Conservation (phyloP, 2,329 filamentous ascomycete species). For the Aspergillus ruber region DNA sequence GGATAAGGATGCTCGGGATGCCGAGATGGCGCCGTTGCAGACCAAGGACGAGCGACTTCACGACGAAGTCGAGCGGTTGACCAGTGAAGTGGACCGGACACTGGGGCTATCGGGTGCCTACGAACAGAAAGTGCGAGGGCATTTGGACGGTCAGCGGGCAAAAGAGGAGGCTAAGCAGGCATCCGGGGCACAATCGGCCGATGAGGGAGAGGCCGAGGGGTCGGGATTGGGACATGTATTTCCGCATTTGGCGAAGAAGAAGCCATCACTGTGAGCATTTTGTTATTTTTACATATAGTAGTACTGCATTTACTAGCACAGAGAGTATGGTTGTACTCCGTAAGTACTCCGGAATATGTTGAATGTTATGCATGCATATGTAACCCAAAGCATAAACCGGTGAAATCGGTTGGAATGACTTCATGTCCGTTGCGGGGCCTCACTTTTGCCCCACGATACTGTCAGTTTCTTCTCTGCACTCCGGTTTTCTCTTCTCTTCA, state of each 20-base stretch:
- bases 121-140: conserved; percentile 32
- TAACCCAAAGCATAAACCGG: background rate
- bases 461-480: conserved; percentile 17
- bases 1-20: conserved; percentile 48
- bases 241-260: conserved; percentile 25
- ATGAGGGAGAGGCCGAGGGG: conserved; percentile 3
- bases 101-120: conserved; percentile 45
- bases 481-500: conserved; percentile 3
- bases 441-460: conserved; percentile 19
- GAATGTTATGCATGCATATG: background rate
- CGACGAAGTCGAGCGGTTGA: conserved; percentile 54
- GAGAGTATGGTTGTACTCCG: background rate
- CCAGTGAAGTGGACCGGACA: conserved; percentile 52
- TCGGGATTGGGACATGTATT: conserved; percentile 30
- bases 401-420: conserved; percentile 4
- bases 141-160: conserved; percentile 17
- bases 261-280: conserved; percentile 1
- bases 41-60: conserved; percentile 51
- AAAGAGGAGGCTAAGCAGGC: conserved; percentile 2
- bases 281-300: background rate
- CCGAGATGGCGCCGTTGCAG: conserved; percentile 30
- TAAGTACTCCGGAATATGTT: background rate
- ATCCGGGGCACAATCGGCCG: background rate
- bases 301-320: background rate
- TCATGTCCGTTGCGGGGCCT: conserved; percentile 2